Percentiles rank a stretch among this genome's conserved stretches.
Evolutionary conservation across 495 filamentous ascomycete species (phyloP).

Genomic region (Xylaria intraflava): DNA sequence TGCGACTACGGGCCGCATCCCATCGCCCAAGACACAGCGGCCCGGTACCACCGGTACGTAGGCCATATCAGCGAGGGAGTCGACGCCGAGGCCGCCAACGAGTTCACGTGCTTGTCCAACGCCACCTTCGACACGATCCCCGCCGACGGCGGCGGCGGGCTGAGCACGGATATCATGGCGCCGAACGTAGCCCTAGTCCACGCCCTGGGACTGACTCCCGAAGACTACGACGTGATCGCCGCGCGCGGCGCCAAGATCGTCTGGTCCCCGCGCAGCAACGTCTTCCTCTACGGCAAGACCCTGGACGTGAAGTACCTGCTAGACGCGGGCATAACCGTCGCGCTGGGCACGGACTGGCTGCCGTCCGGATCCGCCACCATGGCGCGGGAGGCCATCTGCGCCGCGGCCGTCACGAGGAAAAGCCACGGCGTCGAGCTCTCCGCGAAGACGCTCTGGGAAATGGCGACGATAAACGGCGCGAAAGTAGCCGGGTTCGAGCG

Average conservation of each 20-base stretch:
- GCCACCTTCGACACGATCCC: slow-evolving; percentile 14
- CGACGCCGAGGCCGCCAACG: slow-evolving; percentile 11
- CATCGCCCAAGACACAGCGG: neutral
- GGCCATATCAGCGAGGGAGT: slow-evolving; percentile 17
- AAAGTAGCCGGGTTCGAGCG: slow-evolving; percentile 10
- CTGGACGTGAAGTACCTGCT: slow-evolving; percentile 12
- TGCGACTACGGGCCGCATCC: slow-evolving; percentile 9
- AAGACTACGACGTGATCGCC: slow-evolving; percentile 8
- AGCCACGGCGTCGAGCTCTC: neutral
- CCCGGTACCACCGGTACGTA: slow-evolving; percentile 5
- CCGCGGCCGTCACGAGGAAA: neutral
- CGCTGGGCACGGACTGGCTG: slow-evolving; percentile 17
- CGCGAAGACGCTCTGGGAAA: slow-evolving; percentile 10
- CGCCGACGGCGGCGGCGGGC: slow-evolving; percentile 5
- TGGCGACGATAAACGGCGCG: slow-evolving; percentile 13
- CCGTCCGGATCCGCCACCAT: slow-evolving; percentile 16
- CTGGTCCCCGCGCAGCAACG: slow-evolving; percentile 17
- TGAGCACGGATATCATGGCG: slow-evolving; percentile 15
- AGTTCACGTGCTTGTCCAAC: slow-evolving; percentile 14
- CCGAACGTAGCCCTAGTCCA: slow-evolving; percentile 14
- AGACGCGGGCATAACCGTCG: slow-evolving; percentile 12
- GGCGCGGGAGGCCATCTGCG: slow-evolving; percentile 12
- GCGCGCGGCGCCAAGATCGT: slow-evolving; percentile 9
- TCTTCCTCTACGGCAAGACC: slow-evolving; percentile 15
- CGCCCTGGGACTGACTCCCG: slow-evolving; percentile 10